Evolutionary conservation across 2,329 filamentous ascomycete species (phyloP), one percentile per base, ranked within the genome.

Genomic region (Coleophoma cylindrospora): DNA sequence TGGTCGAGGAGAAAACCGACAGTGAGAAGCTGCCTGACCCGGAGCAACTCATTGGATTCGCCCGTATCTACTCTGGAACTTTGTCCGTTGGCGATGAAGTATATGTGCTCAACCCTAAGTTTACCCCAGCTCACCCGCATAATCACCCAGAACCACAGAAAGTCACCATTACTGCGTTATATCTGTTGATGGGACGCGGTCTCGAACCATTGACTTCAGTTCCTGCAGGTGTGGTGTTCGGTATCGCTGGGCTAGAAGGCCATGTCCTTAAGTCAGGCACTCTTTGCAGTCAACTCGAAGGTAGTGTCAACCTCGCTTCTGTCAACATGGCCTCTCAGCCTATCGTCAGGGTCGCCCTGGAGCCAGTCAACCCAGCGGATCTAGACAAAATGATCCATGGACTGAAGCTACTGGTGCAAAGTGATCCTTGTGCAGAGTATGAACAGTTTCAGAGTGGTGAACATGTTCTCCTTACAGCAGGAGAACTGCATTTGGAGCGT

Each of bases 191-290:
- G 94, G 94, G 94, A 32, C 81, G 92, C 51, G 87, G 87, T 51
- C 74, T 99, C 4, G 92, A 97, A 64, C 79, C 86, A 1, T 79
- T 99, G 0, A 79, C 82, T 14, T 87, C 86, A 0, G 92, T 97
- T 0, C 92, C 92, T 6, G 92, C 94, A 1, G 94, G 94, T 40
- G 91, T 95, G 8, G 87, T 99, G 4, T 97, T 99, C 64, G 94
- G 94, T 21, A 94, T 99, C 49, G 90, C 86, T 33, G 94, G 94
- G 2, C 80, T 99, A 1, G 91, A 94, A 63, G 92, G 91, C 14
- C 86, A 92, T 54, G 86, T 99, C n/a, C 77, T 99, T 49, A 99
- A 99, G 67, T 95, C 91, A 1, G 94, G 91, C 12, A 99, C 94
- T 0, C 75, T 99, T 3, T 96, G 91, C 72, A 95, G 89, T 56